These are phyloP conservation scores for Mallotus nudiflorus DNA, from an alignment of 345 rosid genomes.

Conservation along the genomic window DNA sequence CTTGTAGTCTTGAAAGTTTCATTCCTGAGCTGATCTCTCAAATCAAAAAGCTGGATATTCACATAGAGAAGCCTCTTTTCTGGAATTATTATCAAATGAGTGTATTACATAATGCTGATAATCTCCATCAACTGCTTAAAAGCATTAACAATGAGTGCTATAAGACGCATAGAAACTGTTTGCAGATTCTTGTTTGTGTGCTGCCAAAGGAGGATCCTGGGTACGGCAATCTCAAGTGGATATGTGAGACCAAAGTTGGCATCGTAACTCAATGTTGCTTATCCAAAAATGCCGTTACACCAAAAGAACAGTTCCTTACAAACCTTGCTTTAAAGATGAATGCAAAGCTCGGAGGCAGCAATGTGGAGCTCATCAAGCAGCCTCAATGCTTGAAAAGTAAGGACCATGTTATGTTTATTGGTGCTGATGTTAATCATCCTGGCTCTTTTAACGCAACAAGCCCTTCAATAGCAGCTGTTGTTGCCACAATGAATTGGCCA, in stretches of 20 bases:
- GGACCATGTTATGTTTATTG: conserved; percentile 70
- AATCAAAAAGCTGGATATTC: conserved; percentile 52
- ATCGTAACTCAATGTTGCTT: conserved; percentile 81
- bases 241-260: conserved; percentile 74
- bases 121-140: conserved; percentile 44
- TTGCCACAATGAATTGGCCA: conserved; percentile 83
- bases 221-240: conserved; percentile 76
- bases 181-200: conserved; percentile 66
- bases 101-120: conserved; percentile 31
- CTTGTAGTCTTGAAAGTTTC: conserved; percentile 21
- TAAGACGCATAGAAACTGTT: conserved; percentile 23
- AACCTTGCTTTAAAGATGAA: conserved; percentile 83
- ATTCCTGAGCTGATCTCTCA: conserved; percentile 39
- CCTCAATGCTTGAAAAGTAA: conserved; percentile 47
- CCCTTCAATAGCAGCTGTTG: conserved; percentile 89
- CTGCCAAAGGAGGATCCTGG: conserved; percentile 57
- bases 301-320: conserved; percentile 63
- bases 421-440: conserved; percentile 92
- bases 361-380: conserved; percentile 57
- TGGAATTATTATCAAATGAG: conserved; percentile 31
- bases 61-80: conserved; percentile 47
- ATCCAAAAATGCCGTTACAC: conserved; percentile 34
- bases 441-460: conserved; percentile 44
- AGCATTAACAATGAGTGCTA: conserved; percentile 26
- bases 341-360: conserved; percentile 94